Evolutionary conservation across 1,284 basidiomycete species (phyloP).

Genomic region (Schizopora paradoxa): DNA sequence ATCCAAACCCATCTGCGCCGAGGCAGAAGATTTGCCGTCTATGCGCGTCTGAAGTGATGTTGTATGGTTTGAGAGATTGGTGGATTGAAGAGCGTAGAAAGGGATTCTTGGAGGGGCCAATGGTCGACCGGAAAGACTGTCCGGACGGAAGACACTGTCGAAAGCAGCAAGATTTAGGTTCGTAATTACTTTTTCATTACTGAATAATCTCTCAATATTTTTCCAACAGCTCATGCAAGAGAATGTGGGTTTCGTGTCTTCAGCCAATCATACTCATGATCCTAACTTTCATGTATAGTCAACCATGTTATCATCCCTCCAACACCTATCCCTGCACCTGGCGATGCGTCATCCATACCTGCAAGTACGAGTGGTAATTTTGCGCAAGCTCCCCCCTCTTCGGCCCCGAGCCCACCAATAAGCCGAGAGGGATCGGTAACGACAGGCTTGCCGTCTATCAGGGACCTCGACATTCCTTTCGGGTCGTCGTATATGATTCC

Average conservation of each 20-base stretch:
- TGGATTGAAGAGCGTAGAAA: conserved; percentile 71
- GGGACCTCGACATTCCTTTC: too few relatives aligned
- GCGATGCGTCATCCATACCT: too few relatives aligned
- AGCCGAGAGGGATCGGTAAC: too few relatives aligned
- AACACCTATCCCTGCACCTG: too few relatives aligned
- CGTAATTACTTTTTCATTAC: conserved; percentile 23
- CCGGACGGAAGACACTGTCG: conserved; percentile 49
- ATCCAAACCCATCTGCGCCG: conserved; percentile 50
- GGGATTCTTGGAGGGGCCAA: conserved; percentile 48
- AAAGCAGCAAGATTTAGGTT: conserved; percentile 60
- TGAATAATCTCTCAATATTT: conserved; percentile 5
- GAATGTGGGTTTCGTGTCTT: conserved; percentile 49
- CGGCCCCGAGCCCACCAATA: too few relatives aligned
- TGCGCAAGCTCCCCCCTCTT: too few relatives aligned
- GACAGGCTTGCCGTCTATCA: too few relatives aligned
- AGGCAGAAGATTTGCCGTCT: conserved; percentile 57
- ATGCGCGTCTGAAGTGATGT: conserved; percentile 66
- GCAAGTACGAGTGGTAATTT: too few relatives aligned
- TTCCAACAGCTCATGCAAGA: conserved; percentile 51
- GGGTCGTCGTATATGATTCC: too few relatives aligned
- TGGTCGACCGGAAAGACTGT: conserved; percentile 58
- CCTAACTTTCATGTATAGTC: conserved; percentile 3
- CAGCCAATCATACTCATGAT: neutral
- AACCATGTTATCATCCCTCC: conserved; percentile 13
- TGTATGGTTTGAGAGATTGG: conserved; percentile 72